Percentiles rank a stretch among this genome's conserved stretches.
Evolutionary conservation across 768 basidiomycete genomes (phyloP).

Genomic region (Leccinum ochraceum): DNA sequence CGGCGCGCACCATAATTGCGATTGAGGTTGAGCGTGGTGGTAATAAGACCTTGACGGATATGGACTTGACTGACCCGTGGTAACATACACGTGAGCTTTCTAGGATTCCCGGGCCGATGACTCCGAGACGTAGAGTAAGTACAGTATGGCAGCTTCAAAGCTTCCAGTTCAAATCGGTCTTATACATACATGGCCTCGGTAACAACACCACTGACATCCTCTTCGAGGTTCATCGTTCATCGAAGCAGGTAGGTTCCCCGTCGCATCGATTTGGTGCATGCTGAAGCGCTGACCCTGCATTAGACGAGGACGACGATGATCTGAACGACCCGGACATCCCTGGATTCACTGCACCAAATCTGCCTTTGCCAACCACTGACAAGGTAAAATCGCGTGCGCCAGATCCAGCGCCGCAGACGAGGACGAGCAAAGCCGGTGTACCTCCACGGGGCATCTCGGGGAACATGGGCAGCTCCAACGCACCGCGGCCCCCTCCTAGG

Average conservation of each 20-base stretch:
- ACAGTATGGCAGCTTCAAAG: too few relatives aligned
- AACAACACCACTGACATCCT: constrained; percentile 52
- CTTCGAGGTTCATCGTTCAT: constrained; percentile 63
- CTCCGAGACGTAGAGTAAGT: not conserved
- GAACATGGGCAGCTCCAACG: constrained; percentile 62
- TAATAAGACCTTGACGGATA: not conserved
- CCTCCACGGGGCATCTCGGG: constrained; percentile 54
- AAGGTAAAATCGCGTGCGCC: constrained; percentile 75
- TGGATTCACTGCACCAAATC: constrained; percentile 67
- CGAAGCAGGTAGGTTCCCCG: constrained; percentile 61
- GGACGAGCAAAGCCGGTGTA: constrained; percentile 32
- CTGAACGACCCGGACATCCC: constrained; percentile 81
- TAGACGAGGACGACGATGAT: constrained; percentile 75
- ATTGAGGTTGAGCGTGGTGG: constrained; percentile 5
- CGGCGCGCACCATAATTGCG: constrained; percentile 26
- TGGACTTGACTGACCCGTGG: constrained; percentile 32
- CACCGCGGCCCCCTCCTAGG: constrained; percentile 46
- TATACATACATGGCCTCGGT: constrained; percentile 21
- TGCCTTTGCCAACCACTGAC: constrained; percentile 47
- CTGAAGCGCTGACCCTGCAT: constrained; percentile 5
- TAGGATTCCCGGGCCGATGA: constrained; percentile 3
- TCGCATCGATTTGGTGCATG: not conserved
- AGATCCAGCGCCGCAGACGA: constrained; percentile 47
- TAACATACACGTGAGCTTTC: constrained; percentile 22
- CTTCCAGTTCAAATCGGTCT: not conserved